These are phyloP conservation scores for Cadophora gregata DNA, from an alignment of 2,329 filamentous ascomycete species.

Conservation along the genomic window DNA sequence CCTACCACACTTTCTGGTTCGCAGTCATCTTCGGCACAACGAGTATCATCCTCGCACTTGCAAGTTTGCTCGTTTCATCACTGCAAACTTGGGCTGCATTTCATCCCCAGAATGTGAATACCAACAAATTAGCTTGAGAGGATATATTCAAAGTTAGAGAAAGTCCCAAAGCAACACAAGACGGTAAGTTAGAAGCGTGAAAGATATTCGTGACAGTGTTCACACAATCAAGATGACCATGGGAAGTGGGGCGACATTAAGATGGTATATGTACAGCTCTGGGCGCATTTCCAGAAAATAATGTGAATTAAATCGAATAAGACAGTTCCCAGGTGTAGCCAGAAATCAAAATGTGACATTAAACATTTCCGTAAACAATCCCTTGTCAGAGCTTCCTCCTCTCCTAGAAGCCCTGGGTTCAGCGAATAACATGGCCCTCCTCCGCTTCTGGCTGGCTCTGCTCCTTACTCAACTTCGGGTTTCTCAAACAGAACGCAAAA, in stretches of 20 bases:
- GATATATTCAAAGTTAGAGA: background rate
- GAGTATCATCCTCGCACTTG: background rate
- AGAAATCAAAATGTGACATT: background rate
- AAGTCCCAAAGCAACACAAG: background rate
- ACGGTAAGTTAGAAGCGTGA: background rate
- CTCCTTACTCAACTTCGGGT: conserved; percentile 44
- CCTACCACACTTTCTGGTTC: conserved; percentile 1
- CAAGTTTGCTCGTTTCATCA: background rate
- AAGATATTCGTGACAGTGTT: background rate
- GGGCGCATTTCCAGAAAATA: background rate
- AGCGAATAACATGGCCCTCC: conserved; percentile 16
- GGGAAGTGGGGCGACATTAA: background rate
- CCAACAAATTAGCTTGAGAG: background rate
- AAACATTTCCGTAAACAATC: background rate
- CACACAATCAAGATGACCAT: background rate
- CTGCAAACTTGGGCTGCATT: conserved; percentile 4
- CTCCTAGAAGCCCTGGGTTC: background rate
- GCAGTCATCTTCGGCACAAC: background rate
- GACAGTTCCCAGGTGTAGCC: background rate
- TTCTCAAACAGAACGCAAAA: conserved; percentile 53
- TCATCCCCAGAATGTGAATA: background rate
- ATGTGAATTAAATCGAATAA: background rate
- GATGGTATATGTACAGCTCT: background rate
- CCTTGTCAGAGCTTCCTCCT: background rate
- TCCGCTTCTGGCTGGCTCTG: conserved; percentile 14